These are phyloP conservation scores for Ogataea pini DNA, from an alignment of 805 yeast genomes.

Conservation along the genomic window DNA sequence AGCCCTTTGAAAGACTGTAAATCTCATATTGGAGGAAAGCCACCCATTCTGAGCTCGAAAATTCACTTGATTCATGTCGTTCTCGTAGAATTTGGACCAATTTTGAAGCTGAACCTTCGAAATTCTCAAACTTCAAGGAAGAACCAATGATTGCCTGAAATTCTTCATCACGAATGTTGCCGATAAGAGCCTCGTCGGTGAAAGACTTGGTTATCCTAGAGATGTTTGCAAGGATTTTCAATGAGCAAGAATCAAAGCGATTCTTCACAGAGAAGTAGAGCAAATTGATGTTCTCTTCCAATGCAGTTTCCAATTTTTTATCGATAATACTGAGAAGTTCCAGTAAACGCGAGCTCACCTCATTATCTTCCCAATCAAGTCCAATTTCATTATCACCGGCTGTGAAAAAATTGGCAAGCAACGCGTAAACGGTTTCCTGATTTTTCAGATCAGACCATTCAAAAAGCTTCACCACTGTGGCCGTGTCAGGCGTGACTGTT, in stretches of 20 bases:
- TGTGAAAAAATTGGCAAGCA: constrained; percentile 26
- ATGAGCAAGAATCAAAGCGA: constrained; percentile 27
- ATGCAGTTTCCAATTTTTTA: constrained; percentile 18
- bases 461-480: constrained; percentile 25
- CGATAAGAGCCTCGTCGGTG: constrained; percentile 7
- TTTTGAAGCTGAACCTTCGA: constrained; percentile 18
- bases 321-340: constrained; percentile 23
- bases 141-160: constrained; percentile 29
- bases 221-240: constrained; percentile 22
- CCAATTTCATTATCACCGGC: constrained; percentile 34
- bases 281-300: constrained; percentile 31
- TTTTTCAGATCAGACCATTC: constrained; percentile 18
- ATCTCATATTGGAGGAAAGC: constrained; percentile 27
- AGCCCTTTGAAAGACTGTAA: constrained; percentile 12
- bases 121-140: constrained; percentile 25
- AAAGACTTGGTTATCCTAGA: constrained; percentile 14
- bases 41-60: constrained; percentile 28
- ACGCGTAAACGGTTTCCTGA: constrained; percentile 14
- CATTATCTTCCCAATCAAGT: constrained; percentile 28
- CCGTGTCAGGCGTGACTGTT: constrained; percentile 31
- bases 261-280: constrained; percentile 34
- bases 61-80: constrained; percentile 14
- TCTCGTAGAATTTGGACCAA: constrained; percentile 17
- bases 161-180: constrained; percentile 28
- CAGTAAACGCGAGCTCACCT: constrained; percentile 24